Conservation (phyloP, 768 basidiomycete species). For the Trametes maxima region DNA sequence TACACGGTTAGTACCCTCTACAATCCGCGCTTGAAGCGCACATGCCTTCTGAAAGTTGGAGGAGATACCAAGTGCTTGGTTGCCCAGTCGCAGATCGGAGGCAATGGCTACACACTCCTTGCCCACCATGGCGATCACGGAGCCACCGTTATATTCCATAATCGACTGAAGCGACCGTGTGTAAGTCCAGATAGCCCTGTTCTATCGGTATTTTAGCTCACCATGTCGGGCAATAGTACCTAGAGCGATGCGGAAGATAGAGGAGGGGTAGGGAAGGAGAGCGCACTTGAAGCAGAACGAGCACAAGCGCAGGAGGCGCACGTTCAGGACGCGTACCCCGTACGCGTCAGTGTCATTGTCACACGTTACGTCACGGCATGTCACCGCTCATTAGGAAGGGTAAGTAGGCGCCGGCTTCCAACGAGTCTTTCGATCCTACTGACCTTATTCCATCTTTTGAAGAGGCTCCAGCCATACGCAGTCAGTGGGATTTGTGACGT, state of each 20-base stretch:
- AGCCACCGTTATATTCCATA: constrained; percentile 96
- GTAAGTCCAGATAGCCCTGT: background rate
- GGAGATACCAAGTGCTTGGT: constrained; percentile 82
- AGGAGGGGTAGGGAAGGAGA: background rate
- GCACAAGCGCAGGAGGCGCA: background rate
- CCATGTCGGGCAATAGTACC: constrained; percentile 28
- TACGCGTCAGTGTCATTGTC: constrained; percentile 12
- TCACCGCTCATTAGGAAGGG: constrained; percentile 3
- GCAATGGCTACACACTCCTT: constrained; percentile 99
- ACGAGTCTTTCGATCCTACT: background rate
- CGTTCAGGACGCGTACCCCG: constrained; percentile 12
- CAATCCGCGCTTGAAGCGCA: background rate
- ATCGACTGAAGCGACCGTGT: constrained; percentile 57
- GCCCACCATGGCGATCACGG: constrained; percentile 98
- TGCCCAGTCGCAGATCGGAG: constrained; percentile 89
- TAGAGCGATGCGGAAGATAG: background rate
- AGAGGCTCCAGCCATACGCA: no score
- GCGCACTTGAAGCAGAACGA: background rate
- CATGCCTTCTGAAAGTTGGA: constrained; percentile 93
- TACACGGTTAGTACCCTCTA: constrained; percentile 22
- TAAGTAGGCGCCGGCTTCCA: background rate
- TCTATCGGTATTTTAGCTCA: constrained; percentile 3
- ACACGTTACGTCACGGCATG: constrained; percentile 1
- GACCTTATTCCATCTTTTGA: no score
- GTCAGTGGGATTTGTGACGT: no score